phyloP scores from a whole-genome alignment of 139 green algal genomes.

The Chlamydomonas applanata region DNA sequence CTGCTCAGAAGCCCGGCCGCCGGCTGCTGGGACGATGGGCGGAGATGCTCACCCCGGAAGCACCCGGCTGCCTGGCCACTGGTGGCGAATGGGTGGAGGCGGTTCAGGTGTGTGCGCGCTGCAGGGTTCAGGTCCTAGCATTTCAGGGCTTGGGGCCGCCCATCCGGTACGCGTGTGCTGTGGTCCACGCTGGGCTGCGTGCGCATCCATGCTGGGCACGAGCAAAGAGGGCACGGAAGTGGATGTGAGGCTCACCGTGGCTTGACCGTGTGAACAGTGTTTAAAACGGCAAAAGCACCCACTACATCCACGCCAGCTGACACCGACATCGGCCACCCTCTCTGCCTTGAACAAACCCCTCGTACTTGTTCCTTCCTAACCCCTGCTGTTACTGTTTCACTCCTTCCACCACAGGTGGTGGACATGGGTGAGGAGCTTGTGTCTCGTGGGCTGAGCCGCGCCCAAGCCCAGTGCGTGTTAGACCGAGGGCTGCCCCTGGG shows the following conservation, averaged over 20 bases:
- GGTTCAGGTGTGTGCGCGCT: constrained; percentile 21
- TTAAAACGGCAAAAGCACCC: not conserved
- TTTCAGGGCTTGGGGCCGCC: no score
- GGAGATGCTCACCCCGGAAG: not conserved
- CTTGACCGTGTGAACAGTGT: no score
- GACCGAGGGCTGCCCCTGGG: constrained; percentile 33
- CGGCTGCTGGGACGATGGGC: constrained; percentile 5
- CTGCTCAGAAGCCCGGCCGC: not conserved
- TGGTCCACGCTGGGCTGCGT: no score
- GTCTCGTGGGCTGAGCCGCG: constrained; percentile 14
- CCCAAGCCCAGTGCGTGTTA: constrained; percentile 21
- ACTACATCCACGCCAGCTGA: no score
- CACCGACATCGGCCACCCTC: no score
- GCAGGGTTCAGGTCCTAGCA: no score
- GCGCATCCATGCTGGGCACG: no score
- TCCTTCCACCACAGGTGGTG: constrained; percentile 28
- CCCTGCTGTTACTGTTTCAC: not conserved
- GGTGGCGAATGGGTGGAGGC: constrained; percentile 30
- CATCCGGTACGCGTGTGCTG: no score
- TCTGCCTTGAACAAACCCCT: no score
- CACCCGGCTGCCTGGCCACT: constrained; percentile 28
- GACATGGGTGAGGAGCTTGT: constrained; percentile 37
- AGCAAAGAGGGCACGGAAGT: no score
- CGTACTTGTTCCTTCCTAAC: no score
- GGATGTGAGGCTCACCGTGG: no score